Conservation (phyloP, 2,329 filamentous ascomycete species). For the Elsinoe necatrix region DNA sequence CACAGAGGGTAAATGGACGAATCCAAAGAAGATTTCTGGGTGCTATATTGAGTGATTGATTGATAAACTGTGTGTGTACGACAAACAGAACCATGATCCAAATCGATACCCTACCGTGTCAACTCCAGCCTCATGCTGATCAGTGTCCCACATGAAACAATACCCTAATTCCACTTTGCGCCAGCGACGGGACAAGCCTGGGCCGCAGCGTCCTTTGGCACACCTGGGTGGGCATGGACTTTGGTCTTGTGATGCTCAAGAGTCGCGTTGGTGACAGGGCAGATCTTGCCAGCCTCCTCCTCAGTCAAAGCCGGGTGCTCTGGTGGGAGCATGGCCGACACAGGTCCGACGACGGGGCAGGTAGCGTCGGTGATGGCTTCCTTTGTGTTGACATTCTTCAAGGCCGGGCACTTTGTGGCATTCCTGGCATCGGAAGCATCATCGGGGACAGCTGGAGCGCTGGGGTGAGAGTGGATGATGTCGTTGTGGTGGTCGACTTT, state of each 20-base stretch:
- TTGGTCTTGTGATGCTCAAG: constrained; percentile 34
- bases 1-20: too few species aligned
- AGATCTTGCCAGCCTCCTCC: constrained; percentile 33
- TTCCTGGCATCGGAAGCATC: constrained; percentile 23
- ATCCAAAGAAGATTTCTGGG: too few species aligned
- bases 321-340: constrained; percentile 35
- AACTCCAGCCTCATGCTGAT: not conserved
- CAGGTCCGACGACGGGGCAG: constrained; percentile 39
- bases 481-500: constrained; percentile 39
- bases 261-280: constrained; percentile 34
- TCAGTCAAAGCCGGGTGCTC: constrained; percentile 34
- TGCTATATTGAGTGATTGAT: too few species aligned
- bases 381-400: constrained; percentile 33
- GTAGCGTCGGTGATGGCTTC: constrained; percentile 36
- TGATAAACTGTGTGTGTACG: too few species aligned
- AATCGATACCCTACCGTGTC: too few species aligned
- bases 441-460: constrained; percentile 28
- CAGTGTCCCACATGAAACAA: not conserved
- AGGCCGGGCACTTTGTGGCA: constrained; percentile 35
- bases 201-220: constrained; percentile 31
- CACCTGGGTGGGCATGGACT: constrained; percentile 34
- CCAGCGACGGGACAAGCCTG: constrained; percentile 38
- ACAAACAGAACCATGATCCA: too few species aligned
- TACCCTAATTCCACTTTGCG: constrained; percentile 6
- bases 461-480: constrained; percentile 34